These are phyloP conservation scores for Odontarrhena argentea DNA, from an alignment of 345 rosid genomes.

Conservation along the genomic window DNA sequence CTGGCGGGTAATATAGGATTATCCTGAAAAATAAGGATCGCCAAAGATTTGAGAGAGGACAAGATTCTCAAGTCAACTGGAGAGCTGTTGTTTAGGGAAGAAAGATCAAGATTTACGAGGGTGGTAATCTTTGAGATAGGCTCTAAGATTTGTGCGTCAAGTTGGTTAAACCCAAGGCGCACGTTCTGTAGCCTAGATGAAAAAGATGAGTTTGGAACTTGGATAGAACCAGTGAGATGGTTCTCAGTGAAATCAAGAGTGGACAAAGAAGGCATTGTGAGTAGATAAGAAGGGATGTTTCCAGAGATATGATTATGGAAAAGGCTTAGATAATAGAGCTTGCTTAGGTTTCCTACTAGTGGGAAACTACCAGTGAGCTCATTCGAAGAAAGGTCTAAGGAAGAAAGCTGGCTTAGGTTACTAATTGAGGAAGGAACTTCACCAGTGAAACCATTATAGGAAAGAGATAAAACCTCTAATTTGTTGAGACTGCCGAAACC, in stretches of 20 bases:
- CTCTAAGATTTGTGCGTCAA: background rate
- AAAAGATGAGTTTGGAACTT: background rate
- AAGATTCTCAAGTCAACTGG: conserved; percentile 12
- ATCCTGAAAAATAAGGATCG: background rate
- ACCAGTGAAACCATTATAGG: conserved; percentile 12
- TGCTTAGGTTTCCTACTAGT: conserved; percentile 5
- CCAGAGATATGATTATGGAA: conserved; percentile 15
- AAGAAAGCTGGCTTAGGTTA: background rate
- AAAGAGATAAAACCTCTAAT: conserved; percentile 24
- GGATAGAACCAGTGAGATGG: background rate
- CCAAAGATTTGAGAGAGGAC: conserved; percentile 13
- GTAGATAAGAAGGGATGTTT: background rate
- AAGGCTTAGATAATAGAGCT: background rate
- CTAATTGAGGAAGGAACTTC: conserved; percentile 25
- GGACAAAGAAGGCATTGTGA: background rate
- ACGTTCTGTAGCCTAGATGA: background rate
- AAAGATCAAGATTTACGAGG: background rate
- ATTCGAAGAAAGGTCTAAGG: background rate
- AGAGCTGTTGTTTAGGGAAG: conserved; percentile 16
- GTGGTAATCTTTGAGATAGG: background rate
- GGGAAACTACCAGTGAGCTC: conserved; percentile 23
- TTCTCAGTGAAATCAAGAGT: background rate
- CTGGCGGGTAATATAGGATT: background rate
- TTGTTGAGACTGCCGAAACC: conserved; percentile 15
- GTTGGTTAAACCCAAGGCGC: background rate